These are phyloP conservation scores for Rhizopogon hawkerae DNA, from an alignment of 1,284 basidiomycete species.

Conservation along the genomic window DNA sequence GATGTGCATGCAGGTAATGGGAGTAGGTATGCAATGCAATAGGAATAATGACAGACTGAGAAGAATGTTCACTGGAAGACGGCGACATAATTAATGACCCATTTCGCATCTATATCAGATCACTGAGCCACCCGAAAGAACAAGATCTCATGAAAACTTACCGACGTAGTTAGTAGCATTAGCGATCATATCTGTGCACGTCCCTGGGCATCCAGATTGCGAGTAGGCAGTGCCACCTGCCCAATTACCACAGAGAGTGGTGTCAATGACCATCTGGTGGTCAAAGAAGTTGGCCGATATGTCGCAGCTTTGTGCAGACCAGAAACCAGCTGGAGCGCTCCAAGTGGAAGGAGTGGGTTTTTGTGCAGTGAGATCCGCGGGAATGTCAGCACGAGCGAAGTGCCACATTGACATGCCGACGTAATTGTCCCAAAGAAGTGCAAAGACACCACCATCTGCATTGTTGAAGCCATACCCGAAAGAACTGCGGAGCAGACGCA, in stretches of 20 bases:
- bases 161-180: conserved; percentile 55
- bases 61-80: conserved; percentile 21
- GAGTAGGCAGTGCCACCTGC: conserved; percentile 42
- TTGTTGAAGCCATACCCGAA: conserved; percentile 69
- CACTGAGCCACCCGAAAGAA: not conserved
- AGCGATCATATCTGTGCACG: conserved; percentile 57
- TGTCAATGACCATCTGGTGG: conserved; percentile 65
- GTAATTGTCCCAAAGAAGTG: conserved; percentile 54
- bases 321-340: conserved; percentile 62
- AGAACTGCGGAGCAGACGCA: conserved; percentile 22
- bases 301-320: conserved; percentile 54
- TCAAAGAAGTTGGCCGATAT: conserved; percentile 60
- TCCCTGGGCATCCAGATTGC: conserved; percentile 56
- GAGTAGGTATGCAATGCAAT: too few relatives aligned
- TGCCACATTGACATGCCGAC: conserved; percentile 72
- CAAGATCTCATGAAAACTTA: conserved; percentile 26
- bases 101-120: conserved; percentile 39
- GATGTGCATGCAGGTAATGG: too few relatives aligned
- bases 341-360: conserved; percentile 57
- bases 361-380: conserved; percentile 53
- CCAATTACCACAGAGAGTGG: conserved; percentile 54
- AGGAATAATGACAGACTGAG: too few relatives aligned
- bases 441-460: conserved; percentile 66
- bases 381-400: conserved; percentile 61
- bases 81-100: conserved; percentile 49